Evolutionary conservation across 2,329 filamentous ascomycete genomes (phyloP).

Genomic region (Neofusicoccum parvum): DNA sequence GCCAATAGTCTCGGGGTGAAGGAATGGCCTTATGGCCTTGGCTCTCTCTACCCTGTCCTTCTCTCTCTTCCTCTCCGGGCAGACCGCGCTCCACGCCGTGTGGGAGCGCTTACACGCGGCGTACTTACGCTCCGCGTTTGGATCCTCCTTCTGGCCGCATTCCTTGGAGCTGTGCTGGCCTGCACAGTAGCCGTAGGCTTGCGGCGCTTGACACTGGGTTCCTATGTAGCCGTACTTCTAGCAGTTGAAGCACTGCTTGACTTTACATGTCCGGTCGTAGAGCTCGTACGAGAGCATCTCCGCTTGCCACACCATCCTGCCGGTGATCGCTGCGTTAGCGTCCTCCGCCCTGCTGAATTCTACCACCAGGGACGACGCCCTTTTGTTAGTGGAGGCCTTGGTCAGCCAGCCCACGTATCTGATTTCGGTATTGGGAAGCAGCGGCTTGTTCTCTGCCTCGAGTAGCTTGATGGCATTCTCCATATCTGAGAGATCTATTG

Average conservation of each 20-base stretch:
- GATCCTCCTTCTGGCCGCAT: slow-evolving; percentile 22
- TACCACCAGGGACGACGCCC: background rate
- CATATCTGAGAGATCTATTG: background rate
- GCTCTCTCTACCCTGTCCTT: slow-evolving; percentile 23
- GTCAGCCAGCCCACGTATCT: background rate
- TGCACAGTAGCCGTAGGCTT: slow-evolving; percentile 25
- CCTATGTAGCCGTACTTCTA: slow-evolving; percentile 27
- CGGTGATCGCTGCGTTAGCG: background rate
- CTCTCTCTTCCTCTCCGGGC: slow-evolving; percentile 26
- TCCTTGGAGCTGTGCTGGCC: slow-evolving; percentile 23
- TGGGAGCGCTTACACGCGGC: slow-evolving; percentile 24
- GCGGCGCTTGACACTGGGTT: slow-evolving; percentile 29
- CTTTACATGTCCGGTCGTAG: slow-evolving; percentile 6
- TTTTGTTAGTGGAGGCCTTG: background rate
- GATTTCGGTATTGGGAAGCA: background rate
- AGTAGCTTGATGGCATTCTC: background rate
- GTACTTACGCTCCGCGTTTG: slow-evolving; percentile 24
- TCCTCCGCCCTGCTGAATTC: background rate
- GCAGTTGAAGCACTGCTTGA: slow-evolving; percentile 28
- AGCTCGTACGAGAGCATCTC: slow-evolving; percentile 10
- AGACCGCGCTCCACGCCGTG: too few relatives aligned
- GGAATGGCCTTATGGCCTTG: slow-evolving; percentile 22
- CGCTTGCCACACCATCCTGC: slow-evolving; percentile 5
- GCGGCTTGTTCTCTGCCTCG: background rate
- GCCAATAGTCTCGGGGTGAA: background rate